Evolutionary conservation across 257 asterid species (phyloP).

Genomic region (Ilex aquifolium): DNA sequence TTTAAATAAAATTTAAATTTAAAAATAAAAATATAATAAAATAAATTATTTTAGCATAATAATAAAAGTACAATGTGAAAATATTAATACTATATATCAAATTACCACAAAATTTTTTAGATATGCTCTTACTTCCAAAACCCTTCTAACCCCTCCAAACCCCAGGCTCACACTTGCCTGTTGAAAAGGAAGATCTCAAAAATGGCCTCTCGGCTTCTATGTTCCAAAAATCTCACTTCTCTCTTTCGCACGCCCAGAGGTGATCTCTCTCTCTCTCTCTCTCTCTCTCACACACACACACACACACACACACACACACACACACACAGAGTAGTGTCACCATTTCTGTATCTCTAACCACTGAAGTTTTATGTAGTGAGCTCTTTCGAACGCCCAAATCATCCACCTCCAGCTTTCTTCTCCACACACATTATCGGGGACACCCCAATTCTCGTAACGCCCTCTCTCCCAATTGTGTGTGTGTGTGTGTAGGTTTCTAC

Average conservation of each 20-base stretch:
- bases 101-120: too few relatives aligned
- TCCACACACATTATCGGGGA: constrained; percentile 66
- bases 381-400: constrained; percentile 20
- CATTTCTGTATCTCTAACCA: neutral
- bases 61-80: too few relatives aligned
- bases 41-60: too few relatives aligned
- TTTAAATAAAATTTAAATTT: too few relatives aligned
- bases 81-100: too few relatives aligned
- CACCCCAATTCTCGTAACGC: constrained; percentile 59
- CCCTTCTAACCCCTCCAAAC: too few relatives aligned
- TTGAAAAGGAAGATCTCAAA: neutral
- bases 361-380: constrained; percentile 28
- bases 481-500: neutral
- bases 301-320: neutral
- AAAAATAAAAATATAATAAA: too few relatives aligned
- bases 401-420: constrained; percentile 37
- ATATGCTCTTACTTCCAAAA: too few relatives aligned
- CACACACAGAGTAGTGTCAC: neutral
- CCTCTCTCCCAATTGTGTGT: neutral
- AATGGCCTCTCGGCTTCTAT: constrained; percentile 61
- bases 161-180: too few relatives aligned
- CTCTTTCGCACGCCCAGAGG: constrained; percentile 42
- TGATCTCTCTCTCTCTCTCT: constrained; percentile 8
- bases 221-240: constrained; percentile 37
- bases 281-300: too few relatives aligned